Conservation (phyloP, 2,329 filamentous ascomycete genomes). For the Penicillium decumbens region DNA sequence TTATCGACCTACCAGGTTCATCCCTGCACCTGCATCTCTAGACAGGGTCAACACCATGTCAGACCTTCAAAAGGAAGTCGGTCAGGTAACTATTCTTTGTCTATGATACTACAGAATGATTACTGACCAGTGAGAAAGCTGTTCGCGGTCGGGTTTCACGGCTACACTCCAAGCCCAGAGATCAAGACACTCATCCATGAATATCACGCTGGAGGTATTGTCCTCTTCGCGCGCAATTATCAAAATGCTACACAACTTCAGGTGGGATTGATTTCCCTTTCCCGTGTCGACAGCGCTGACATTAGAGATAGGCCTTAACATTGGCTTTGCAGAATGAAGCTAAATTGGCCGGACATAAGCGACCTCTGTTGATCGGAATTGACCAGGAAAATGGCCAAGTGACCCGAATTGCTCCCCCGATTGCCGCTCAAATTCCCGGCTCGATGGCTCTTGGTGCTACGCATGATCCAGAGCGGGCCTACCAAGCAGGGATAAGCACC, state of each 20-base stretch:
- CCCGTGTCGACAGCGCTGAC: neutral
- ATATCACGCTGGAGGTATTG: constrained; percentile 40
- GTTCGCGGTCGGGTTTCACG: constrained; percentile 45
- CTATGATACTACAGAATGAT: neutral
- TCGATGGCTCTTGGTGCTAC: constrained; percentile 46
- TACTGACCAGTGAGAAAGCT: constrained; percentile 28
- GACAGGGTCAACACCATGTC: neutral
- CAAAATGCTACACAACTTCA: constrained; percentile 37
- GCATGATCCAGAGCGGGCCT: constrained; percentile 32
- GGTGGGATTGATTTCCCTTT: constrained; percentile 10
- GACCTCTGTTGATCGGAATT: constrained; percentile 43
- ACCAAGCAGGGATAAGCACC: constrained; percentile 37
- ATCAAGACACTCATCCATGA: constrained; percentile 43
- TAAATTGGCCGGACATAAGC: constrained; percentile 35
- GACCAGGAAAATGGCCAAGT: constrained; percentile 47
- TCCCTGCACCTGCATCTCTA: neutral
- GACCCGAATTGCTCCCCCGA: constrained; percentile 40
- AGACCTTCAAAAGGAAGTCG: constrained; percentile 31
- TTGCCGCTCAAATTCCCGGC: constrained; percentile 41
- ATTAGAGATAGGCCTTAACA: constrained; percentile 26
- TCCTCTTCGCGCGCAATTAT: constrained; percentile 44
- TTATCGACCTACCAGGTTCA: neutral
- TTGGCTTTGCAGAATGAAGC: constrained; percentile 40
- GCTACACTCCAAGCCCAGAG: constrained; percentile 36
- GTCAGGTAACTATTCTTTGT: constrained; percentile 26